Base-by-base conservation (phyloP, 2,329 filamentous ascomycete species). In the Nemania abortiva region DNA sequence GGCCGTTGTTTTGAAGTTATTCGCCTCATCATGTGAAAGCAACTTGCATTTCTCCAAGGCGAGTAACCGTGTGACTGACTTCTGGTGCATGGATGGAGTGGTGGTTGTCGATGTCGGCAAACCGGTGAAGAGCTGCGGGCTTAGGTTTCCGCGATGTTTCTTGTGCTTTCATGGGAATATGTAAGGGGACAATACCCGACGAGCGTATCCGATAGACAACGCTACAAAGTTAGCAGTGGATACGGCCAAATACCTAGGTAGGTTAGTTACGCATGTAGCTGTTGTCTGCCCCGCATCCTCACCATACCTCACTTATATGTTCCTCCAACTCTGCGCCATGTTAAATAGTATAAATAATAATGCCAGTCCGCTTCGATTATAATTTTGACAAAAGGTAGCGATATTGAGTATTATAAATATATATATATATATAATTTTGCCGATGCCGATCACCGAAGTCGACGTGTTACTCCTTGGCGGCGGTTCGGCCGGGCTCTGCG, bases 381-480 rank as follows among this genome's bases (percentile, higher is more conserved):
- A 27, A 24, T 27, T 3, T 22, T 5, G 31, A 42, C 15, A 15
- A 11, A 6, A 42, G 5, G 6, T 15, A 42, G 2, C 11, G 18
- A 42, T 42, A 42, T 42, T 42, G 15, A 11, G 11, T 2, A 15
- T 42, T 42, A 42, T 34, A 34, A 34, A 10, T 34, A 34, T 34
- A 34, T 27, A 6, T 24, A 24, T 52, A 13, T 29, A 24, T 22
- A 2, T 27, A n/a, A 18, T 6, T 11, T 59, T 22, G 1, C 22
- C 50, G 10, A 71, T 66, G 63, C 10, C 60, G 13, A 29, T 20
- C 45, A 66, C 45, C 37, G 64, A 72, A 67, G 60, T 73, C 22
- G 86, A 90, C 72, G 87, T 91, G 18, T 78, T 91, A 18, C 90
- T 91, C 70, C 84, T 84, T 67, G 89, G 89, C 66, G 86, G 84